These are phyloP conservation scores for Phytophthora pisi DNA, from an alignment of 352 stramenopile species.

Conservation along the genomic window DNA sequence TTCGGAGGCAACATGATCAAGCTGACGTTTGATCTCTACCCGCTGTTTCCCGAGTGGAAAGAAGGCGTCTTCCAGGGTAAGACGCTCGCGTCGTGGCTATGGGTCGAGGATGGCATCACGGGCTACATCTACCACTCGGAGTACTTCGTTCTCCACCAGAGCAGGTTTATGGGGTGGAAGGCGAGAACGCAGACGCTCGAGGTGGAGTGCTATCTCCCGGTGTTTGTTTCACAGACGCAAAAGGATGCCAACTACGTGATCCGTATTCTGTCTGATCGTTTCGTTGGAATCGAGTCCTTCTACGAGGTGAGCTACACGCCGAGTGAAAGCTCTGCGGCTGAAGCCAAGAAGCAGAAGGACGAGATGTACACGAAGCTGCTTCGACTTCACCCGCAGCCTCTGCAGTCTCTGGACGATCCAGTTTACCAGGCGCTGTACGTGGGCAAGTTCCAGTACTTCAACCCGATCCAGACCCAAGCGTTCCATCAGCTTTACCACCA, in stretches of 20 bases:
- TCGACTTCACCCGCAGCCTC: slow-evolving; percentile 94
- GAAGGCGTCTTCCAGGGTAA: slow-evolving; percentile 63
- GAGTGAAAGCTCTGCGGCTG: slow-evolving; percentile 32
- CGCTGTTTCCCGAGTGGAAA: slow-evolving; percentile 78
- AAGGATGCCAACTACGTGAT: slow-evolving; percentile 93
- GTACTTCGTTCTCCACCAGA: slow-evolving; percentile 87
- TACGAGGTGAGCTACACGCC: slow-evolving; percentile 75
- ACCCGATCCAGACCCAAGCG: slow-evolving; percentile 97
- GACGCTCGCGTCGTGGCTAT: slow-evolving; percentile 94
- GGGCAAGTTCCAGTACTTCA: slow-evolving; percentile 89
- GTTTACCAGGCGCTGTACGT: slow-evolving; percentile 93
- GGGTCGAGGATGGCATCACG: slow-evolving; percentile 96
- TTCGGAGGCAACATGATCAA: slow-evolving; percentile 96
- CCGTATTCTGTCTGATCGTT: slow-evolving; percentile 95
- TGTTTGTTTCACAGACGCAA: slow-evolving; percentile 92
- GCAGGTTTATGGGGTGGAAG: slow-evolving; percentile 69
- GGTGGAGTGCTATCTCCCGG: slow-evolving; percentile 96
- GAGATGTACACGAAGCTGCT: slow-evolving; percentile 91
- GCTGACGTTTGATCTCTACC: slow-evolving; percentile 82
- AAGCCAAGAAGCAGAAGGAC: slow-evolving; percentile 60
- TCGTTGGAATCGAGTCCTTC: slow-evolving; percentile 95
- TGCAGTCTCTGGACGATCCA: slow-evolving; percentile 91
- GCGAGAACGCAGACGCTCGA: slow-evolving; percentile 70
- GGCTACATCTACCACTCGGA: slow-evolving; percentile 96
- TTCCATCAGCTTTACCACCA: slow-evolving; percentile 98